phyloP scores from a whole-genome alignment of 345 rosid genomes.

The Bruguiera parviflora region DNA sequence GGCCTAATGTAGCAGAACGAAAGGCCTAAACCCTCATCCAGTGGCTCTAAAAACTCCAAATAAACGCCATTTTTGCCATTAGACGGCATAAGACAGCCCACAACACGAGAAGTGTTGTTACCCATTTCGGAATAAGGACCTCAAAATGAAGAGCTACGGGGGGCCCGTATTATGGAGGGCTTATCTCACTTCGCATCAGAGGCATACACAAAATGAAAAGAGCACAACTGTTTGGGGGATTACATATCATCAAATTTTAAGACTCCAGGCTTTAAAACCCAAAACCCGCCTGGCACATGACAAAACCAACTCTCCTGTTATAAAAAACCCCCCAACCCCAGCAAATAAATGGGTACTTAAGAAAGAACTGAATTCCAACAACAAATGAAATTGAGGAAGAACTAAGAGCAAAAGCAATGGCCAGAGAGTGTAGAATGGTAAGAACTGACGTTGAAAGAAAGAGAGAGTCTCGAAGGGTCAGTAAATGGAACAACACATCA shows the following conservation, averaged over 20 bases:
- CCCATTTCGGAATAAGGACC: slow-evolving; percentile 55
- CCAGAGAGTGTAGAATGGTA: slow-evolving; percentile 27
- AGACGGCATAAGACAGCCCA: slow-evolving; percentile 83
- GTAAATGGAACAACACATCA: slow-evolving; percentile 55
- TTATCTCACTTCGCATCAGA: slow-evolving; percentile 49
- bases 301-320: background rate
- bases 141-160: slow-evolving; percentile 26
- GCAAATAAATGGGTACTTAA: background rate
- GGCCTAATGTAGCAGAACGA: slow-evolving; percentile 93
- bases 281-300: background rate
- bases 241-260: slow-evolving; percentile 59
- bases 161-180: slow-evolving; percentile 38
- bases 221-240: slow-evolving; percentile 36
- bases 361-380: slow-evolving; percentile 20
- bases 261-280: slow-evolving; percentile 24
- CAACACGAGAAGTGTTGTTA: slow-evolving; percentile 90
- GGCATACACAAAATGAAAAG: slow-evolving; percentile 39
- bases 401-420: slow-evolving; percentile 9
- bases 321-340: slow-evolving; percentile 17
- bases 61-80: slow-evolving; percentile 71
- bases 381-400: slow-evolving; percentile 14
- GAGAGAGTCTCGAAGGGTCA: slow-evolving; percentile 30
- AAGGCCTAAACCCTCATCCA: slow-evolving; percentile 95
- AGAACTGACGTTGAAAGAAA: slow-evolving; percentile 62
- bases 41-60: slow-evolving; percentile 73